Conservation (phyloP, 2,329 filamentous ascomycete genomes). For the Ophiosphaerella korrae region DNA sequence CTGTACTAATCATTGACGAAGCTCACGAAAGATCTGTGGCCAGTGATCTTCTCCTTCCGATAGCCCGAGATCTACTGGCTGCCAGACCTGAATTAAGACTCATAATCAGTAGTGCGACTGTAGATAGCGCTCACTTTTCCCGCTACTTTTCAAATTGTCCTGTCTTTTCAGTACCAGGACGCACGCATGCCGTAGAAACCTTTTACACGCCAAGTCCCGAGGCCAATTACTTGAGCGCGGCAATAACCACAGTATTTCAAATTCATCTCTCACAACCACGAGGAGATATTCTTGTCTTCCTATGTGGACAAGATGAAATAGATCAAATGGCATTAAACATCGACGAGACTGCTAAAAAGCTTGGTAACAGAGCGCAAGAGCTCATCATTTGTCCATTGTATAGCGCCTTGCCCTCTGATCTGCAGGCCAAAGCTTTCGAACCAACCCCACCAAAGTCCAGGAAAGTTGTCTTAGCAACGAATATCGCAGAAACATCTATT, state of each 20-base stretch:
- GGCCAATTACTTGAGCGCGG: constrained; percentile 89
- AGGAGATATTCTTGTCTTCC: constrained; percentile 91
- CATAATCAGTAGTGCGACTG: constrained; percentile 87
- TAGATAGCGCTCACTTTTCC: constrained; percentile 94
- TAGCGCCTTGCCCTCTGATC: constrained; percentile 88
- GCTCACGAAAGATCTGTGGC: constrained; percentile 92
- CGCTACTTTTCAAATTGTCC: constrained; percentile 90
- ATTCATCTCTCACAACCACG: constrained; percentile 83
- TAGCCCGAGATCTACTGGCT: constrained; percentile 78
- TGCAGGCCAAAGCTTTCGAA: constrained; percentile 86
- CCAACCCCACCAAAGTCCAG: constrained; percentile 82
- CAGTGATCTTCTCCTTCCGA: constrained; percentile 87
- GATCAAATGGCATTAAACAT: constrained; percentile 84
- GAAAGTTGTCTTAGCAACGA: constrained; percentile 93
- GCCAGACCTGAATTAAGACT: constrained; percentile 85
- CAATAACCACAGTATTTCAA: constrained; percentile 92
- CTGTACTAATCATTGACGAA: constrained; percentile 94
- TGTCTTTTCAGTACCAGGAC: constrained; percentile 92
- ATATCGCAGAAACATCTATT: constrained; percentile 94
- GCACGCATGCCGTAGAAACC: constrained; percentile 86
- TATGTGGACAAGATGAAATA: constrained; percentile 96
- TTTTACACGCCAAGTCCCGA: constrained; percentile 91
- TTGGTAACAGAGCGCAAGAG: constrained; percentile 83
- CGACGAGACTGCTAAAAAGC: constrained; percentile 81
- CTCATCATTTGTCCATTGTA: constrained; percentile 94